Percentiles rank a stretch among this genome's conserved stretches.
These are phyloP conservation scores for Penicillium aurantiogriseum DNA, from an alignment of 2,329 filamentous ascomycete genomes.

Conservation along the genomic window DNA sequence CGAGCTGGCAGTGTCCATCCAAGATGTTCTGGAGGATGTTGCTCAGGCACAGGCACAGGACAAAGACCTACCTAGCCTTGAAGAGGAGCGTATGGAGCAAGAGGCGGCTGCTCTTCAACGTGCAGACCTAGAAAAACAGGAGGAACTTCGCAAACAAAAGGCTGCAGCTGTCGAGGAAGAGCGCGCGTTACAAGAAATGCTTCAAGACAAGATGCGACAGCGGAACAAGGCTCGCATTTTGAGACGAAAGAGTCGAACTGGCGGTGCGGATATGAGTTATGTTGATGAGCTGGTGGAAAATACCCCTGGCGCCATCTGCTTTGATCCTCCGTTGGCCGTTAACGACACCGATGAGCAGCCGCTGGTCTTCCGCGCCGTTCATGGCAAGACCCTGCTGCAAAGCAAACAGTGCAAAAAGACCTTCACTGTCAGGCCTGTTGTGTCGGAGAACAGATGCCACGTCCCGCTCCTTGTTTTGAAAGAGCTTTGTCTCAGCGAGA, in stretches of 20 bases:
- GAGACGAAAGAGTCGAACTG: constrained; percentile 40
- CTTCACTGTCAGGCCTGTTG: constrained; percentile 68
- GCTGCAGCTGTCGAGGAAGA: constrained; percentile 44
- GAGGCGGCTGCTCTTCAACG: constrained; percentile 66
- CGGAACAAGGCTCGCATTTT: constrained; percentile 40
- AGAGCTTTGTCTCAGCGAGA: constrained; percentile 61
- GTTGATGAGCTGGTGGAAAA: constrained; percentile 33
- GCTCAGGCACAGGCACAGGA: constrained; percentile 72
- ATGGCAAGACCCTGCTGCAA: constrained; percentile 65
- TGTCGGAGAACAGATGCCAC: constrained; percentile 54
- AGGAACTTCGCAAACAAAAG: constrained; percentile 47
- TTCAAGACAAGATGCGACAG: constrained; percentile 42
- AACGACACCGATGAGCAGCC: constrained; percentile 63
- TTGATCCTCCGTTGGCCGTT: constrained; percentile 51
- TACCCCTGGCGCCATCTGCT: constrained; percentile 39
- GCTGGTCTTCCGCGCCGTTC: constrained; percentile 68
- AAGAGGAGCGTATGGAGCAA: constrained; percentile 82
- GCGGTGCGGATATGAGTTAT: constrained; percentile 31
- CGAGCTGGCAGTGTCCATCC: constrained; percentile 59
- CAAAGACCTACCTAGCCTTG: constrained; percentile 75
- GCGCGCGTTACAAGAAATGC: constrained; percentile 38
- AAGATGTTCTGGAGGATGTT: constrained; percentile 80
- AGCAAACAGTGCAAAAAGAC: constrained; percentile 63
- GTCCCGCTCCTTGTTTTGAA: constrained; percentile 70
- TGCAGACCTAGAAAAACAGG: constrained; percentile 51